A percentile compares a stretch with the other conserved stretches of the same genome.
Conservation (phyloP, 2,329 filamentous ascomycete genomes). For the Mollisia scopiformis region DNA sequence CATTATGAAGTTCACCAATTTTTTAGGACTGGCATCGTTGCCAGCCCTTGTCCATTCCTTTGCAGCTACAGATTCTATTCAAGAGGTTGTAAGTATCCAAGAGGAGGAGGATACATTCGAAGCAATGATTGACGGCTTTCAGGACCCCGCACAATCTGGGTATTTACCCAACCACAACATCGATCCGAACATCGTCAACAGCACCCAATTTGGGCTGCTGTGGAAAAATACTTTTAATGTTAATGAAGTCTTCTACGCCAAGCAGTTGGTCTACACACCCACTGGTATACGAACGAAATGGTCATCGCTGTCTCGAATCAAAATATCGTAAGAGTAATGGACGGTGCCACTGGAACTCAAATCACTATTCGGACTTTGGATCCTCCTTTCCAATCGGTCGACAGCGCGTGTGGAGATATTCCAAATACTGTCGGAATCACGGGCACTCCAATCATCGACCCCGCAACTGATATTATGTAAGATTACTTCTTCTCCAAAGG, state of each 20-base stretch:
- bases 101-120: background rate
- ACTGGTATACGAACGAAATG: conserved; percentile 47
- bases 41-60: conserved; percentile 16
- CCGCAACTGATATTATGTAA: conserved; percentile 20
- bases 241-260: conserved; percentile 46
- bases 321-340: conserved; percentile 59
- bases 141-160: conserved; percentile 12
- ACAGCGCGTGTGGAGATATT: conserved; percentile 14
- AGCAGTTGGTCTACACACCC: conserved; percentile 56
- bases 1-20: background rate
- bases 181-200: background rate
- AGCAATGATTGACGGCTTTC: background rate
- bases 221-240: conserved; percentile 11
- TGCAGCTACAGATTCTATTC: conserved; percentile 11
- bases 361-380: conserved; percentile 49
- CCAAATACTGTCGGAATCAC: conserved; percentile 19
- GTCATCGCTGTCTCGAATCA: conserved; percentile 59
- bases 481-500: conserved; percentile 21
- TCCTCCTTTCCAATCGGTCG: conserved; percentile 43
- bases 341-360: conserved; percentile 56
- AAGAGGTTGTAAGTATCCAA: conserved; percentile 8
- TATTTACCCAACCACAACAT: conserved; percentile 14
- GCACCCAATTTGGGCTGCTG: background rate
- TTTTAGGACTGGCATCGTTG: conserved; percentile 9
- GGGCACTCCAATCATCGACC: conserved; percentile 21